These are phyloP conservation scores for Toxicodendron radicans DNA, from an alignment of 345 rosid species.

Conservation along the genomic window DNA sequence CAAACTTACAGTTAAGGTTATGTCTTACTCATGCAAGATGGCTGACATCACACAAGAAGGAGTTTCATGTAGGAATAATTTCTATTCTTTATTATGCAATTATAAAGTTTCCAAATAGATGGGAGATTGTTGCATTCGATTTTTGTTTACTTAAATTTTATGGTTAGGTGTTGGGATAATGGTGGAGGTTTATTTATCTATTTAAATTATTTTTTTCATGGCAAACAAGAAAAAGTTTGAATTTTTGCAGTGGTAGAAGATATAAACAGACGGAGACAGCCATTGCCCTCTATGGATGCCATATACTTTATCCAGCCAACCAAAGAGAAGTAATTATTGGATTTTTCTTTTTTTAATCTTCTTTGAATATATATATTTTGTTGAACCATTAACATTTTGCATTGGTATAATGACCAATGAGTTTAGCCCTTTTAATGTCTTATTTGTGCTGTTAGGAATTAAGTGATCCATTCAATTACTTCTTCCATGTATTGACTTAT, in stretches of 20 bases:
- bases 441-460: background rate
- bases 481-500: background rate
- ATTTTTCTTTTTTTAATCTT: background rate
- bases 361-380: background rate
- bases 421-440: background rate
- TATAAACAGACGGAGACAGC: slow-evolving; percentile 83
- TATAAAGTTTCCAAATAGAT: background rate
- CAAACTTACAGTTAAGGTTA: slow-evolving; percentile 87
- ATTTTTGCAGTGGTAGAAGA: slow-evolving; percentile 89
- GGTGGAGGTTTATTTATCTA: background rate
- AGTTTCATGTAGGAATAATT: slow-evolving; percentile 76
- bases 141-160: background rate
- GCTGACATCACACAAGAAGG: slow-evolving; percentile 97
- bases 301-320: slow-evolving; percentile 95
- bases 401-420: background rate
- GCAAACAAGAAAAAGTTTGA: background rate
- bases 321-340: slow-evolving; percentile 76
- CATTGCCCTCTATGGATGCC: slow-evolving; percentile 94
- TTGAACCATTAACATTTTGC: background rate
- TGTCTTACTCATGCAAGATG: slow-evolving; percentile 97
- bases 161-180: background rate
- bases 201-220: no score
- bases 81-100: background rate
- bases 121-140: background rate
- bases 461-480: background rate